These are phyloP conservation scores for Thielaviopsis punctulata DNA, from an alignment of 2,329 filamentous ascomycete species.

Conservation along the genomic window DNA sequence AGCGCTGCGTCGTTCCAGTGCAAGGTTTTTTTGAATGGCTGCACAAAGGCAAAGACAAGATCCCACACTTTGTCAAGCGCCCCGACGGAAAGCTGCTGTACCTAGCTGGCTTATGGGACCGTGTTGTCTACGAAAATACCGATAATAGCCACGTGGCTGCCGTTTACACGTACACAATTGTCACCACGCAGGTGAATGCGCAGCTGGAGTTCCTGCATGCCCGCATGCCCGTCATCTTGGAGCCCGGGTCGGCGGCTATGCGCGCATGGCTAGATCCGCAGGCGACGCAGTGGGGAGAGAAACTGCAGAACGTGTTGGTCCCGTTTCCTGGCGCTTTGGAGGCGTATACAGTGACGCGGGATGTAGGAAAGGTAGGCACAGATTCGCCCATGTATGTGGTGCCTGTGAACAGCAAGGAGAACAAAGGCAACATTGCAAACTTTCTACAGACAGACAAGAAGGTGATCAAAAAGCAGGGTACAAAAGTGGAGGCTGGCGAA, in stretches of 20 bases:
- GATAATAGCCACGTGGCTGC: conserved; percentile 34
- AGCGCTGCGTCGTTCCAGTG: conserved; percentile 73
- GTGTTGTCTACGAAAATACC: conserved; percentile 58
- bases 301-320: conserved; percentile 62
- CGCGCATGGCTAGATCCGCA: conserved; percentile 63
- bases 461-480: background rate
- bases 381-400: conserved; percentile 72
- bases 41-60: conserved; percentile 64
- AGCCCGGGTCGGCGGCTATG: conserved; percentile 55
- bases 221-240: conserved; percentile 86
- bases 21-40: conserved; percentile 97
- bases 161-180: conserved; percentile 79
- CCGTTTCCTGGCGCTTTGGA: conserved; percentile 68
- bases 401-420: conserved; percentile 67
- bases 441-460: conserved; percentile 56
- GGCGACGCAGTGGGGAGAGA: conserved; percentile 53
- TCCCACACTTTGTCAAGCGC: conserved; percentile 70
- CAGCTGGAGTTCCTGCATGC: conserved; percentile 79
- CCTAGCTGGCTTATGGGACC: conserved; percentile 85
- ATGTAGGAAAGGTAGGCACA: conserved; percentile 88
- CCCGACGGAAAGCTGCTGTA: conserved; percentile 74
- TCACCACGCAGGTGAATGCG: conserved; percentile 74
- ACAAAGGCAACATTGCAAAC: conserved; percentile 85
- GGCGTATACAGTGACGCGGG: conserved; percentile 70
- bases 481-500: background rate